phyloP scores from a whole-genome alignment of 2,329 filamentous ascomycete genomes.

The Phoma sp. region DNA sequence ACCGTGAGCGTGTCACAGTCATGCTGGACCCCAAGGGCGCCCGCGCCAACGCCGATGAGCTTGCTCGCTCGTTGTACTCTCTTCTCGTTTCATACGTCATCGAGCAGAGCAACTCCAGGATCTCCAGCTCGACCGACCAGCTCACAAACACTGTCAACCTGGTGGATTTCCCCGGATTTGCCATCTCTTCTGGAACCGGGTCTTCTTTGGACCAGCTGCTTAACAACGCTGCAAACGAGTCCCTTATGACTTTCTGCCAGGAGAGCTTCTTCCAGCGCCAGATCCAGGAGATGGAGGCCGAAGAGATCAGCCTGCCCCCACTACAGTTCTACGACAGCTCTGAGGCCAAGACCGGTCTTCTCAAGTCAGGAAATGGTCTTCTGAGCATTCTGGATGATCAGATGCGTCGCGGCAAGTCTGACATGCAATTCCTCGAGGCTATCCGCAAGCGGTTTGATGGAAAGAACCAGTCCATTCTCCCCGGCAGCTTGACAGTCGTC shows the following conservation, averaged over 20 bases:
- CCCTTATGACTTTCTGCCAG: conserved; percentile 89
- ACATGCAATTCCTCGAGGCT: conserved; percentile 89
- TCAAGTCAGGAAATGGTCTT: conserved; percentile 92
- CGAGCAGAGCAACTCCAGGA: conserved; percentile 87
- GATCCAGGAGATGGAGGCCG: conserved; percentile 89
- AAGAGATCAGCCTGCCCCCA: conserved; percentile 87
- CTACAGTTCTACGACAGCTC: conserved; percentile 99
- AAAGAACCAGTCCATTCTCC: conserved; percentile 89
- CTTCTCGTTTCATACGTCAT: conserved; percentile 93
- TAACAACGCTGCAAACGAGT: conserved; percentile 92
- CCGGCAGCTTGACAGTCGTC: conserved; percentile 75
- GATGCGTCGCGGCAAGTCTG: conserved; percentile 85
- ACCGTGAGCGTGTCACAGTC: conserved; percentile 95
- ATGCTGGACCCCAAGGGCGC: conserved; percentile 95
- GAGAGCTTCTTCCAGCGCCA: conserved; percentile 97
- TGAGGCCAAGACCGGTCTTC: conserved; percentile 86
- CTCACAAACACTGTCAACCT: conserved; percentile 94
- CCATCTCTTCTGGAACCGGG: conserved; percentile 81
- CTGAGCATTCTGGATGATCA: conserved; percentile 96
- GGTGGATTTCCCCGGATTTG: conserved; percentile 95
- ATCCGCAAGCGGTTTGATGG: conserved; percentile 91
- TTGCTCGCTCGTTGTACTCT: conserved; percentile 91
- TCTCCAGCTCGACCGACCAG: conserved; percentile 85
- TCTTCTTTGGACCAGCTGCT: conserved; percentile 91
- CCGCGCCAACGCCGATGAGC: conserved; percentile 88